A percentile compares a stretch with the other conserved stretches of the same genome.
Evolutionary conservation across 768 basidiomycete genomes (phyloP).

Genomic region (Lepiota brunneoincarnata): DNA sequence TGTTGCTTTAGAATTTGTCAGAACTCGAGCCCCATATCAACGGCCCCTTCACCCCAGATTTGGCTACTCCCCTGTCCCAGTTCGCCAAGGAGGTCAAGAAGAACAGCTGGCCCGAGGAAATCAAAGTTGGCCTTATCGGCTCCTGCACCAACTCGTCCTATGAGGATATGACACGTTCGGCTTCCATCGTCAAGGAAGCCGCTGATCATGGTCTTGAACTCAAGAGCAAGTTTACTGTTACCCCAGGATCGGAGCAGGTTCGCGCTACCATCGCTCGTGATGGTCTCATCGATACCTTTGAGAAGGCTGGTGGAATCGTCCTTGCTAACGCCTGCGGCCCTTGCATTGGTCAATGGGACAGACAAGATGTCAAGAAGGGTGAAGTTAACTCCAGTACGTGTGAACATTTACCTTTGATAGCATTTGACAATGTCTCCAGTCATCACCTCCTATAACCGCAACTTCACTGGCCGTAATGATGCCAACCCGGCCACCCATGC

Average conservation of each 20-base stretch:
- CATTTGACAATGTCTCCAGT: constrained; percentile 42
- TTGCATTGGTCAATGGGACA: constrained; percentile 99
- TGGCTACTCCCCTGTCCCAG: constrained; percentile 97
- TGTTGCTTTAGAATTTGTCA: constrained; percentile 68
- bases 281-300: constrained; percentile 86
- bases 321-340: constrained; percentile 99
- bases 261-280: constrained; percentile 97
- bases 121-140: constrained; percentile 96
- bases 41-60: constrained; percentile 99
- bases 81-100: constrained; percentile 89
- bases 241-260: constrained; percentile 97
- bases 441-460: constrained; percentile 99
- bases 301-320: constrained; percentile 86
- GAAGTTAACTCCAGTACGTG: constrained; percentile 90
- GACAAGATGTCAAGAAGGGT: constrained; percentile 95
- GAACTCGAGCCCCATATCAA: constrained; percentile 99
- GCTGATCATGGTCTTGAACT: constrained; percentile 79
- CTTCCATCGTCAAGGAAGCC: constrained; percentile 90
- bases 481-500: constrained; percentile 99
- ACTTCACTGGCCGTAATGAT: constrained; percentile 99
- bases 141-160: constrained; percentile 99
- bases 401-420: neutral
- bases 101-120: constrained; percentile 95
- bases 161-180: constrained; percentile 99
- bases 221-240: constrained; percentile 97